Conservation (phyloP, 1,284 basidiomycete genomes). For the Cutaneotrichosporon sp. region DNA sequence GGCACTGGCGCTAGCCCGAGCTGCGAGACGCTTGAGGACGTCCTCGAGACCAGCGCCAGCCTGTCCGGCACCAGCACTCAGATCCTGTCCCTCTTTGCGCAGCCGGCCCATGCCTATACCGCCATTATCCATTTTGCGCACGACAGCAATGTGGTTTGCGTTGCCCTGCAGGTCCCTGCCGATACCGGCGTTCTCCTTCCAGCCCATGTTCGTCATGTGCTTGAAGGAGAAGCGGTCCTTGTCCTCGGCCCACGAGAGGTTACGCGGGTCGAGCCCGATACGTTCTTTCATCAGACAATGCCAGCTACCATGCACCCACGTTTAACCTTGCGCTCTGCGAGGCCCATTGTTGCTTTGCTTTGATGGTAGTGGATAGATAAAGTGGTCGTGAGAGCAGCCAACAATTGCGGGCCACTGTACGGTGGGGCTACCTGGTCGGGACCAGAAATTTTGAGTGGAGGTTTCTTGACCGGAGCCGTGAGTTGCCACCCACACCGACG, state of each 20-base stretch:
- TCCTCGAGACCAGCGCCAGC: slow-evolving; percentile 45
- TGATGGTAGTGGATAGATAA: neutral
- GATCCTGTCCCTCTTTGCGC: slow-evolving; percentile 43
- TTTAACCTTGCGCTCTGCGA: slow-evolving; percentile 48
- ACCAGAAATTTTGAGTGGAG: slow-evolving; percentile 22
- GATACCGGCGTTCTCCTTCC: slow-evolving; percentile 41
- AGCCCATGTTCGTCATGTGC: slow-evolving; percentile 48
- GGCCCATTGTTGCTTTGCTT: slow-evolving; percentile 40
- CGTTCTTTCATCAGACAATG: slow-evolving; percentile 27
- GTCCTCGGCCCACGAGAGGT: slow-evolving; percentile 49
- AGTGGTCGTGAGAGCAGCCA: slow-evolving; percentile 6
- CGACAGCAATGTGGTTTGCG: slow-evolving; percentile 47
- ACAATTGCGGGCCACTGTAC: neutral
- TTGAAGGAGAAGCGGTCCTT: slow-evolving; percentile 47
- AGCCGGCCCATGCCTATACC: slow-evolving; percentile 48
- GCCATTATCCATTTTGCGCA: slow-evolving; percentile 44
- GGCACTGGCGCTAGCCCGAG: slow-evolving; percentile 6
- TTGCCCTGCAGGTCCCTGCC: slow-evolving; percentile 40
- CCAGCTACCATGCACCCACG: slow-evolving; percentile 22
- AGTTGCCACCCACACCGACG: slow-evolving; percentile 12
- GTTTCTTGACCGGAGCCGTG: neutral
- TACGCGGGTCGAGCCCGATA: slow-evolving; percentile 48
- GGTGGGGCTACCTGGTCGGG: slow-evolving; percentile 5
- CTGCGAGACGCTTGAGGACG: slow-evolving; percentile 41
- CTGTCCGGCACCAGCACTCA: slow-evolving; percentile 40